Evolutionary conservation across 208 protist species (phyloP).

Genomic region (Acanthamoeba castellanii): DNA sequence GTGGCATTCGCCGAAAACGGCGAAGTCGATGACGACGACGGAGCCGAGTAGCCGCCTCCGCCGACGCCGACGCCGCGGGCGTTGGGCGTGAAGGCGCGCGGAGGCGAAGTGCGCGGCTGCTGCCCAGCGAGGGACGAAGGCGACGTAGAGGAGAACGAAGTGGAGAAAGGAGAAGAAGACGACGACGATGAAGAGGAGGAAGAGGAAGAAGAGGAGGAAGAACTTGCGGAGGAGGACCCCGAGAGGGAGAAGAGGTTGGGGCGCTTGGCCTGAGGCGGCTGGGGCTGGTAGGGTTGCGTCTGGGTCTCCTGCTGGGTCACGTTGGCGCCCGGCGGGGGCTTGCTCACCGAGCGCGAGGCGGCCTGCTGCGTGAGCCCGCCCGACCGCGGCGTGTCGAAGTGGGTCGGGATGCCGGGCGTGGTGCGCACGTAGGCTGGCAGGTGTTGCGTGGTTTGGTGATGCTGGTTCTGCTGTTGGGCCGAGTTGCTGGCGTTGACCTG

Average conservation of each 20-base stretch:
- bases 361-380: slow-evolving; percentile 5
- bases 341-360: slow-evolving; percentile 24
- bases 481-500: not conserved
- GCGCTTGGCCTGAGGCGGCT: not conserved
- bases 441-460: not conserved
- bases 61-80: not conserved
- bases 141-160: not conserved
- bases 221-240: not conserved
- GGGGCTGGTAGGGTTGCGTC: slow-evolving; percentile 34
- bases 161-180: not conserved
- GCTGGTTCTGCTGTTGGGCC: not conserved
- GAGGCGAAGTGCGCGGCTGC: not conserved
- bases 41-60: not conserved
- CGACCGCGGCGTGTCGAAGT: slow-evolving; percentile 16
- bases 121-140: not conserved
- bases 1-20: not conserved
- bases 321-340: slow-evolving; percentile 33
- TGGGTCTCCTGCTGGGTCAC: slow-evolving; percentile 42
- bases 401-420: slow-evolving; percentile 42
- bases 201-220: not conserved
- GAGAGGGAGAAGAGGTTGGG: slow-evolving; percentile 46
- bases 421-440: slow-evolving; percentile 45
- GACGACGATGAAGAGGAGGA: not conserved
- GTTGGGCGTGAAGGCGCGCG: slow-evolving; percentile 48
- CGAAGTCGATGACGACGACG: not conserved